Conservation (phyloP, 1,284 basidiomycete genomes). For the Rhodotorula glutinis region DNA sequence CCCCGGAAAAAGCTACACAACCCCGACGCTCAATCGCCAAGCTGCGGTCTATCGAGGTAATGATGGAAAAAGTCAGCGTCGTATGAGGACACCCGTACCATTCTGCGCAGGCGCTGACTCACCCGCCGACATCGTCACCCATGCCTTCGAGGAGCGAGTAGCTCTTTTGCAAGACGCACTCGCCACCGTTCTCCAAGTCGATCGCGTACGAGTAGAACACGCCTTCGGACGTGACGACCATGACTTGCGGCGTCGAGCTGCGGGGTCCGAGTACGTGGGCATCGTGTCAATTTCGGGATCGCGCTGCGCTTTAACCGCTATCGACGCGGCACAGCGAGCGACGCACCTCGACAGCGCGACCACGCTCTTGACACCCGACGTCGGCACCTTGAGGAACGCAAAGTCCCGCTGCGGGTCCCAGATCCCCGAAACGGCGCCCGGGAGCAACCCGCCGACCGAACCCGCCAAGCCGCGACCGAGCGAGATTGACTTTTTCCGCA, state of each 20-base stretch:
- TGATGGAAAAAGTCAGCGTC: not conserved
- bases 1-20: not conserved
- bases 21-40: constrained; percentile 12
- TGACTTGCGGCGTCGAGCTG: constrained; percentile 90
- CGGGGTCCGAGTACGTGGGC: not conserved
- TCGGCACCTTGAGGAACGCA: constrained; percentile 84
- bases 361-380: constrained; percentile 64
- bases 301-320: too few species aligned
- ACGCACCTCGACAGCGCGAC: constrained; percentile 76
- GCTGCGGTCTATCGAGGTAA: not conserved
- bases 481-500: constrained; percentile 70
- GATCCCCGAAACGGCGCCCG: constrained; percentile 85
- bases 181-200: constrained; percentile 92
- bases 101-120: not conserved
- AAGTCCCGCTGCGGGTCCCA: constrained; percentile 97
- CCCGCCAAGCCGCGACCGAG: constrained; percentile 75
- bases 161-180: constrained; percentile 91
- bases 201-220: constrained; percentile 95
- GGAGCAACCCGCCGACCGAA: constrained; percentile 84
- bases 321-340: too few species aligned
- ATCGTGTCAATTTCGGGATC: too few species aligned
- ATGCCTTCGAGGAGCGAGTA: constrained; percentile 53
- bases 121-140: constrained; percentile 23
- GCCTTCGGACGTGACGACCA: constrained; percentile 94
- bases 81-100: too few species aligned